Conservation (phyloP, 495 filamentous ascomycete genomes). For the Tuber aestivum region DNA sequence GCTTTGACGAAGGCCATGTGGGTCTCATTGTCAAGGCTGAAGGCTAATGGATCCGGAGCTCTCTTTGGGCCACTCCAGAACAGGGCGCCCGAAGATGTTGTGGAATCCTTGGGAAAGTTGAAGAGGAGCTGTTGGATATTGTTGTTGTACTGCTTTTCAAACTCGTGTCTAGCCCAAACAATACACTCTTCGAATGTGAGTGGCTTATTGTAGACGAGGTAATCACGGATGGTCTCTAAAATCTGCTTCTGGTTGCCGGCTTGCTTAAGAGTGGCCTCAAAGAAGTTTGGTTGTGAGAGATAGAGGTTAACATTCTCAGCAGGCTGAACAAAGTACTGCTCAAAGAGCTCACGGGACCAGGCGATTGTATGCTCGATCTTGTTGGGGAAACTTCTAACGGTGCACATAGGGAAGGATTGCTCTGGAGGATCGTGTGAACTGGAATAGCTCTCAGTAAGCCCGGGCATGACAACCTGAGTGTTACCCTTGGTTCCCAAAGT, state of each 20-base stretch:
- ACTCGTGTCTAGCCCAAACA: slow-evolving; percentile 83
- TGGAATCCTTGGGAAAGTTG: slow-evolving; percentile 95
- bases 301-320: slow-evolving; percentile 95
- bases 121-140: slow-evolving; percentile 92
- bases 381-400: slow-evolving; percentile 95
- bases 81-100: slow-evolving; percentile 75
- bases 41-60: slow-evolving; percentile 84
- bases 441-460: slow-evolving; percentile 92
- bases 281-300: slow-evolving; percentile 82
- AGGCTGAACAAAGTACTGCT: slow-evolving; percentile 84
- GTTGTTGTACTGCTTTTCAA: slow-evolving; percentile 96
- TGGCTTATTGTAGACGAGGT: slow-evolving; percentile 87
- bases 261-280: slow-evolving; percentile 83
- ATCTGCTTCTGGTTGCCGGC: slow-evolving; percentile 95
- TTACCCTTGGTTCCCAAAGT: slow-evolving; percentile 98
- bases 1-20: slow-evolving; percentile 83
- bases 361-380: slow-evolving; percentile 98
- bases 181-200: slow-evolving; percentile 93
- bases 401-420: slow-evolving; percentile 98
- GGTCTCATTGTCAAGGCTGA: slow-evolving; percentile 73
- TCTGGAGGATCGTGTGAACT: slow-evolving; percentile 98
- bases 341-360: slow-evolving; percentile 93
- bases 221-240: slow-evolving; percentile 81
- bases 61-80: slow-evolving; percentile 99
- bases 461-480: slow-evolving; percentile 86